Conservation (phyloP, 257 asterid genomes). For the Mentha longifolia region DNA sequence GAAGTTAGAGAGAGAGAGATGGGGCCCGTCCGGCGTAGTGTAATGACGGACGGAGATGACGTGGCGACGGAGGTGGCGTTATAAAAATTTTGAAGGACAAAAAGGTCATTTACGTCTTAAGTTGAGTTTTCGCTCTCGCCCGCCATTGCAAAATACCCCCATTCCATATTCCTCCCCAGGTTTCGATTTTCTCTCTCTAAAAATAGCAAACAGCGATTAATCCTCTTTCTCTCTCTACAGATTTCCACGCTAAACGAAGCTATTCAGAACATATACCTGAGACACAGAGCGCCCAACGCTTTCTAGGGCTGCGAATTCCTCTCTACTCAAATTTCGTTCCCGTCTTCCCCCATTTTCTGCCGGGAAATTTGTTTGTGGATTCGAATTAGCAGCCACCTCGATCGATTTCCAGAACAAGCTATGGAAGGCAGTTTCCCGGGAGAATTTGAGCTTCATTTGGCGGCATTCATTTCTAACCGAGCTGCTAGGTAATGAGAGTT, state of each 20-base stretch:
- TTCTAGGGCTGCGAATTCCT: constrained; percentile 54
- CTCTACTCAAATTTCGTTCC: constrained; percentile 34
- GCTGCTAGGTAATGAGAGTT: constrained; percentile 35
- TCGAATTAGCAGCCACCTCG: constrained; percentile 31
- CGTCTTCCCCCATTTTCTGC: constrained; percentile 26
- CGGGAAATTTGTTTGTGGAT: constrained; percentile 32
- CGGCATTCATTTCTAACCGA: neutral
- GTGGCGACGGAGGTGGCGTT: constrained; percentile 8
- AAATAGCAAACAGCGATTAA: constrained; percentile 27
- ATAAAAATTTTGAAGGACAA: constrained; percentile 3
- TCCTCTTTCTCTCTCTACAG: constrained; percentile 42
- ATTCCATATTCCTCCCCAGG: neutral
- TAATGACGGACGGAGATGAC: neutral
- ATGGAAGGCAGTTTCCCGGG: constrained; percentile 31
- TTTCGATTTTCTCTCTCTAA: constrained; percentile 34
- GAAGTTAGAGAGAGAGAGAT: neutral
- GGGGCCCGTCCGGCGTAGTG: constrained; percentile 14
- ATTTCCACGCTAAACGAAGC: constrained; percentile 37
- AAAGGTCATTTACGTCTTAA: constrained; percentile 16
- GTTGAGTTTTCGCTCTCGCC: constrained; percentile 15
- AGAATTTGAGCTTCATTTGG: constrained; percentile 25
- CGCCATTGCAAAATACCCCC: constrained; percentile 11
- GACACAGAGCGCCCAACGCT: constrained; percentile 1
- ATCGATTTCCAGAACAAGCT: constrained; percentile 13
- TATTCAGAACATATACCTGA: constrained; percentile 1